A percentile compares a stretch with the other conserved stretches of the same genome.
Conservation (phyloP, 371 early-diverging fungal species). For the Astathelohania contejeani region DNA sequence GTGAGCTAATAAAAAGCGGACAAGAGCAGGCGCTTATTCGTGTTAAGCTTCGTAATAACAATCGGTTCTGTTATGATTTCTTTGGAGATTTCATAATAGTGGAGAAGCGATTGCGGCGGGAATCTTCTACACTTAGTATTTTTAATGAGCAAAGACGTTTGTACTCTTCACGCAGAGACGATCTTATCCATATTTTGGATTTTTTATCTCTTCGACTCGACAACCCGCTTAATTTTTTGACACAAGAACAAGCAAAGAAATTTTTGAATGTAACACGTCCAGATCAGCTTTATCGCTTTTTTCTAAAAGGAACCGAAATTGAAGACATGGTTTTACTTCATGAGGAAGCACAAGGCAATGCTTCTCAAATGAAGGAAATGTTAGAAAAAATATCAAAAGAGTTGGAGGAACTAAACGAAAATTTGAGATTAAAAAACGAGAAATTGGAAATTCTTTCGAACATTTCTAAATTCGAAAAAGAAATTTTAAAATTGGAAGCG, state of each 20-base stretch:
- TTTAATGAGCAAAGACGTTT: constrained; percentile 14
- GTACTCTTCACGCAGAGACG: constrained; percentile 29
- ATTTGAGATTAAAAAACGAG: constrained; percentile 12
- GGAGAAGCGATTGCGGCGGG: constrained; percentile 35
- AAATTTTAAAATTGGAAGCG: constrained; percentile 17
- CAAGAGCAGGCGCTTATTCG: constrained; percentile 24
- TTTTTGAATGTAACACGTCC: constrained; percentile 39
- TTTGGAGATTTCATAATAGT: constrained; percentile 33
- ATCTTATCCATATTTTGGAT: constrained; percentile 40
- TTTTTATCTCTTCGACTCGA: constrained; percentile 36
- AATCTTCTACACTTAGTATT: constrained; percentile 17
- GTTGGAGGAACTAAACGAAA: constrained; percentile 11
- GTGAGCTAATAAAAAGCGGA: constrained; percentile 44
- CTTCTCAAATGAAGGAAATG: constrained; percentile 22
- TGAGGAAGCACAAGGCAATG: constrained; percentile 19
- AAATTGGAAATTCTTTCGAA: constrained; percentile 8
- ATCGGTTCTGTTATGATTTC: constrained; percentile 15
- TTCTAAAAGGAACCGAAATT: constrained; percentile 50
- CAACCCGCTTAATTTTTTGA: constrained; percentile 51
- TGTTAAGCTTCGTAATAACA: constrained; percentile 9
- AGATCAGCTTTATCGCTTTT: constrained; percentile 42
- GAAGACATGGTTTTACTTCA: constrained; percentile 35
- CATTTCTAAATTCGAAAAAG: constrained; percentile 10
- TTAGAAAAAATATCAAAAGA: background rate
- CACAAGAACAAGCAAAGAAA: constrained; percentile 51